Conservation (phyloP, 768 basidiomycete species). For the Rickenella mellea region DNA sequence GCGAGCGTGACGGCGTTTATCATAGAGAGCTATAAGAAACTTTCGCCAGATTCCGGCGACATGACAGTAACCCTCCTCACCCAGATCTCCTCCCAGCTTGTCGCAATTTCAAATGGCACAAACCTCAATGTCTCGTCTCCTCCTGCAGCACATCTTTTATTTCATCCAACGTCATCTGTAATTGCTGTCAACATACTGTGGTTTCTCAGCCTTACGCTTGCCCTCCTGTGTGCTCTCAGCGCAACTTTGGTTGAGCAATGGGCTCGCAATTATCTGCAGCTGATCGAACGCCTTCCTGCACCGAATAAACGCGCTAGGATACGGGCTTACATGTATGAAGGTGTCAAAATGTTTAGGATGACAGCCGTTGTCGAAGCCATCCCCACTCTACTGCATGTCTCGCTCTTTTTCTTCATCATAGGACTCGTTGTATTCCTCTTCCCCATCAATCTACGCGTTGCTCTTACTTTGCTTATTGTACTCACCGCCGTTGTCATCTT, state of each 20-base stretch:
- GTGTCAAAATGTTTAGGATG: slow-evolving; percentile 5
- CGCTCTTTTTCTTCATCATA: slow-evolving; percentile 9
- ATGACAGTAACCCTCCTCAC: not conserved
- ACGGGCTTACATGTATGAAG: slow-evolving; percentile 5
- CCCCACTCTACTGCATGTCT: slow-evolving; percentile 6
- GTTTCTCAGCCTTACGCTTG: slow-evolving; percentile 7
- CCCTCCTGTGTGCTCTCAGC: slow-evolving; percentile 5
- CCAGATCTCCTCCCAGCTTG: slow-evolving; percentile 6
- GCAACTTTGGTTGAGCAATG: slow-evolving; percentile 9
- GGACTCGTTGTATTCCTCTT: slow-evolving; percentile 9
- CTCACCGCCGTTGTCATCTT: not conserved
- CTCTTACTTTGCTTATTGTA: slow-evolving; percentile 3
- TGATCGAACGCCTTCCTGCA: slow-evolving; percentile 1
- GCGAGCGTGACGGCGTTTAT: slow-evolving; percentile 10
- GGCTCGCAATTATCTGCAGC: slow-evolving; percentile 6
- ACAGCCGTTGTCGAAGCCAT: slow-evolving; percentile 3
- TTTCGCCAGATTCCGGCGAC: slow-evolving; percentile 4
- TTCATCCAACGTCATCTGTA: too few species aligned
- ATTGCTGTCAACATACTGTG: slow-evolving; percentile 7
- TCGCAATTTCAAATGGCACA: too few species aligned
- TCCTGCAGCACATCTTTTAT: not conserved
- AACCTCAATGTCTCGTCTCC: not conserved
- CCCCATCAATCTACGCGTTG: slow-evolving; percentile 5
- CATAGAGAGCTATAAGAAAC: slow-evolving; percentile 8
- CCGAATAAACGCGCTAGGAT: slow-evolving; percentile 3